These are phyloP conservation scores for Phaeosphaeriaceae sp. DNA, from an alignment of 2,329 filamentous ascomycete species.

Conservation along the genomic window DNA sequence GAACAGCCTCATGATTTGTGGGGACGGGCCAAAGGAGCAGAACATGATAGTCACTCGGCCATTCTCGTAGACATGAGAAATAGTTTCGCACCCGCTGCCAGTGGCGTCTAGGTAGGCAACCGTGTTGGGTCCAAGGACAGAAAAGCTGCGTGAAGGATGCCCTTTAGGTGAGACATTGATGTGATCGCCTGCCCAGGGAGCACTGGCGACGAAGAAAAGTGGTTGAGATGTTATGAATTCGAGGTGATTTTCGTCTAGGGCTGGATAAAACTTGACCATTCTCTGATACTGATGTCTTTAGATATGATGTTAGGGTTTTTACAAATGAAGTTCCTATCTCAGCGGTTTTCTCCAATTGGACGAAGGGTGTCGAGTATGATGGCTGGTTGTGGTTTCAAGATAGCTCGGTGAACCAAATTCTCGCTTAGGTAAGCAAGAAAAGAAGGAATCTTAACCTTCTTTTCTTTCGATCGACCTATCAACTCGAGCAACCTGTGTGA, in stretches of 20 bases:
- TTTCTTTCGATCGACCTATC: too few relatives aligned
- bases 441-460: too few relatives aligned
- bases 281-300: neutral
- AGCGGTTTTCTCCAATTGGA: too few relatives aligned
- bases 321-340: too few relatives aligned
- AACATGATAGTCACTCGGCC: conserved; percentile 78
- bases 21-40: conserved; percentile 65
- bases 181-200: conserved; percentile 70
- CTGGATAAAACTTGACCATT: conserved; percentile 67
- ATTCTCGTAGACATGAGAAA: conserved; percentile 78
- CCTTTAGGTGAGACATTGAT: conserved; percentile 82
- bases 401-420: too few relatives aligned
- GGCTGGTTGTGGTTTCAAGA: too few relatives aligned
- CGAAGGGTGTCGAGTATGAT: too few relatives aligned
- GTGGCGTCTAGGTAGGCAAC: conserved; percentile 76
- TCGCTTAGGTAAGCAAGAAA: too few relatives aligned
- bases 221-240: conserved; percentile 71
- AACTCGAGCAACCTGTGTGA: too few relatives aligned
- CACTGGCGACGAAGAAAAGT: conserved; percentile 77
- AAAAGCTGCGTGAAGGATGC: conserved; percentile 66
- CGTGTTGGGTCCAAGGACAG: conserved; percentile 64
- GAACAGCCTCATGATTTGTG: conserved; percentile 70
- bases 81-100: conserved; percentile 77
- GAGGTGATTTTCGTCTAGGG: conserved; percentile 62
- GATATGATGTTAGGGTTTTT: too few relatives aligned